These are phyloP conservation scores for Oryza longistaminata DNA, from an alignment of 176 grass and related monocot species.

Conservation along the genomic window DNA sequence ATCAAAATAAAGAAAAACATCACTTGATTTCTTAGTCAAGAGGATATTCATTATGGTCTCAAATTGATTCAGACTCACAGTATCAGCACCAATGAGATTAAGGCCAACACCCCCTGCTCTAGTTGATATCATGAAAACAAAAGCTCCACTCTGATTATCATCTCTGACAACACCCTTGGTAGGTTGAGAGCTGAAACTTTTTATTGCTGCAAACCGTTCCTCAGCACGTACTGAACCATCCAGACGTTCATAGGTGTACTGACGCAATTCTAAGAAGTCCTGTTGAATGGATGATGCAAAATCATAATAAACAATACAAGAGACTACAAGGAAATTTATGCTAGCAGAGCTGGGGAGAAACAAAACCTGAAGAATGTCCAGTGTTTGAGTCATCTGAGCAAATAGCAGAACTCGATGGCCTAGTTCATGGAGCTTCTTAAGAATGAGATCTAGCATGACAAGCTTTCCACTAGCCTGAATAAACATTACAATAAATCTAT, in stretches of 20 bases:
- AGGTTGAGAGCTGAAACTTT: slow-evolving; percentile 72
- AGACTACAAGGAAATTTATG: slow-evolving; percentile 14
- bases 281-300: slow-evolving; percentile 37
- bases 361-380: slow-evolving; percentile 95
- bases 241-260: slow-evolving; percentile 87
- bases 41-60: slow-evolving; percentile 24
- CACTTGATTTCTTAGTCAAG: slow-evolving; percentile 9
- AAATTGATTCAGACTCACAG: slow-evolving; percentile 69
- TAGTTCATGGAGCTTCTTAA: slow-evolving; percentile 70
- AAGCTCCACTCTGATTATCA: slow-evolving; percentile 63
- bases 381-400: slow-evolving; percentile 97
- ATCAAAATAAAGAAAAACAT: slow-evolving; percentile 27
- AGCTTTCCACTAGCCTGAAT: slow-evolving; percentile 93
- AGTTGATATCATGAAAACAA: slow-evolving; percentile 99
- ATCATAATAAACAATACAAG: not conserved
- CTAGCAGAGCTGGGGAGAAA: slow-evolving; percentile 22
- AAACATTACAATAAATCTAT: slow-evolving; percentile 28
- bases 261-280: slow-evolving; percentile 90
- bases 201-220: slow-evolving; percentile 93
- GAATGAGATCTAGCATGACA: slow-evolving; percentile 73
- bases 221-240: slow-evolving; percentile 97
- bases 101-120: slow-evolving; percentile 95
- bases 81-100: slow-evolving; percentile 97
- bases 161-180: slow-evolving; percentile 42
- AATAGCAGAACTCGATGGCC: slow-evolving; percentile 90